Evolutionary conservation across 208 protist species (phyloP).

Genomic region (Leptomonas pyrrhocoris): DNA sequence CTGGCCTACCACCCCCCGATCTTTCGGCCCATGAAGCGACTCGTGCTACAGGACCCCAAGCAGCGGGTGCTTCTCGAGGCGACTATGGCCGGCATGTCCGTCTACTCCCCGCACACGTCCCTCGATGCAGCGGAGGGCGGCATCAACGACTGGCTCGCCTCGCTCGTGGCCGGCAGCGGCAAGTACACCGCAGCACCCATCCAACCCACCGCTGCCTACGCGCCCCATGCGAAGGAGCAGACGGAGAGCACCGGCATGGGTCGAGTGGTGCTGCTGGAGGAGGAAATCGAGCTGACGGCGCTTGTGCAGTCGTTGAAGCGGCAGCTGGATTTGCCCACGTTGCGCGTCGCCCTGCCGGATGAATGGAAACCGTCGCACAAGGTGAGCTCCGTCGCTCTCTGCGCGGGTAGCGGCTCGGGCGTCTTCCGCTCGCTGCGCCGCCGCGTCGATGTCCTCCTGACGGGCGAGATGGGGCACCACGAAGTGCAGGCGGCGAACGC

Average conservation of each 20-base stretch:
- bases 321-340: slow-evolving; percentile 53
- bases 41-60: slow-evolving; percentile 74
- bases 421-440: slow-evolving; percentile 66
- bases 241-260: slow-evolving; percentile 52
- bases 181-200: slow-evolving; percentile 41
- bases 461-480: slow-evolving; percentile 94
- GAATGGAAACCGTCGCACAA: slow-evolving; percentile 38
- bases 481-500: slow-evolving; percentile 88
- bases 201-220: slow-evolving; percentile 41
- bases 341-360: slow-evolving; percentile 76
- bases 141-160: slow-evolving; percentile 94
- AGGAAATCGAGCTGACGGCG: slow-evolving; percentile 37
- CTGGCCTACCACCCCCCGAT: slow-evolving; percentile 93
- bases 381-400: slow-evolving; percentile 79
- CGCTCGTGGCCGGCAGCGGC: slow-evolving; percentile 40
- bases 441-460: slow-evolving; percentile 76
- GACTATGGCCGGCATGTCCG: slow-evolving; percentile 76
- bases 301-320: slow-evolving; percentile 72
- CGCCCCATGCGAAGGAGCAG: slow-evolving; percentile 28
- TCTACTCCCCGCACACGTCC: slow-evolving; percentile 94
- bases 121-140: slow-evolving; percentile 80
- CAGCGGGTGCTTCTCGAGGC: slow-evolving; percentile 74
- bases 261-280: slow-evolving; percentile 55
- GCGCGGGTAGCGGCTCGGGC: slow-evolving; percentile 83
- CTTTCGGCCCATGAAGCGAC: slow-evolving; percentile 82